Base-by-base conservation (phyloP, 2,329 filamentous ascomycete species). In the Venturia nashicola region DNA sequence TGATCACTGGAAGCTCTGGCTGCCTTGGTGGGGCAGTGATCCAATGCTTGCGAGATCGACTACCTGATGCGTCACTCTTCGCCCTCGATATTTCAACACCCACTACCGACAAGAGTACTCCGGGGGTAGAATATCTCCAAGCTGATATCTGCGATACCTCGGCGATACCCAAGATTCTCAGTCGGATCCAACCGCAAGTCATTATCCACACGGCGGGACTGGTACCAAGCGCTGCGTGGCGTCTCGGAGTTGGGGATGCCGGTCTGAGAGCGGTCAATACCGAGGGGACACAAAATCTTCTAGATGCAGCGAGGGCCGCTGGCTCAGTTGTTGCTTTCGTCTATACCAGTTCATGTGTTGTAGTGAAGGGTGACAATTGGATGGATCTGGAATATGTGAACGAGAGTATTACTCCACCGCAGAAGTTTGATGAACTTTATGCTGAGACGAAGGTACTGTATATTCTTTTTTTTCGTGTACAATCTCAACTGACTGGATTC, bases 241-340 rank as follows among this genome's bases (percentile, higher is more conserved):
- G 46, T 51, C 46, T 51, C n/a, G 46, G 46, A 14, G 46, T 51
- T 51, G 46, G 46, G 11, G 46, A 51, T 51, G 46, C 46, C 20
- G 46, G 46, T 51, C 7, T 51, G 9, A 51, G 20, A 16, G 27
- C 3, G 46, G 89, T 97, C 72, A 99, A 97, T 74, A 86, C 96
- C 61, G 87, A 90, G 61, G 93, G 93, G 62, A 97, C 93, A 18
- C 81, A 80, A 68, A 86, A 88, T 68, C 83, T 97, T 61, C 79
- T 97, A 63, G 84, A 87, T 44, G 90, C 89, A 18, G 89, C 88
- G 69, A 82, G 83, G 71, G 79, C 83, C 68, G 82, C 75, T 43
- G 86, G 83, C 67, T 51, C 46, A 1, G 91, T 93, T 71, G 90
- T 86, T 76, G 89, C 84, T 0, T 85, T 97, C 67, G 90, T 97